Percentiles rank a stretch among this genome's conserved stretches.
These are phyloP conservation scores for Russula earlei DNA, from an alignment of 768 basidiomycete species.

Conservation along the genomic window DNA sequence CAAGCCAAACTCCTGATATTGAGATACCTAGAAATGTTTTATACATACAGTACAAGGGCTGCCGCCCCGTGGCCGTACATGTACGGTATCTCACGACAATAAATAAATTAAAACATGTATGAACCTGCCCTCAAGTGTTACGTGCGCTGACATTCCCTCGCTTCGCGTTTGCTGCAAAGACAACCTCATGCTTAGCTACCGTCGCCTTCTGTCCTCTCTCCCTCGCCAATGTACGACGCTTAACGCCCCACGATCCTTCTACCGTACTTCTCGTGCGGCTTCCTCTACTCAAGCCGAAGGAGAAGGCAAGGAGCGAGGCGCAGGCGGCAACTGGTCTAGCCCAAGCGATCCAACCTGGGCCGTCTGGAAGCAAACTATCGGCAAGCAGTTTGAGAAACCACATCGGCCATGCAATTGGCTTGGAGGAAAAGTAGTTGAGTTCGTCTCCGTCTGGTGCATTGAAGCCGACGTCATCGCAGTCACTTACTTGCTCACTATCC, in stretches of 20 bases:
- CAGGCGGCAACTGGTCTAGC: conserved; percentile 15
- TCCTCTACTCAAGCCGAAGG: neutral
- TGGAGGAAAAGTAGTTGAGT: conserved; percentile 45
- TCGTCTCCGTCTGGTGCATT: conserved; percentile 21
- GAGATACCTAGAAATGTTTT: too few relatives aligned
- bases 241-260: neutral
- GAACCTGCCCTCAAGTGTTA: conserved; percentile 10
- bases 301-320: conserved; percentile 2
- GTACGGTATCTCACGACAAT: too few relatives aligned
- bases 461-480: neutral
- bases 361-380: conserved; percentile 10
- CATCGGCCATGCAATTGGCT: conserved; percentile 50
- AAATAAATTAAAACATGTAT: too few relatives aligned
- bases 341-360: neutral
- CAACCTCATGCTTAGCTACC: conserved; percentile 3
- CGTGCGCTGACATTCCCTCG: neutral
- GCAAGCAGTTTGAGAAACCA: conserved; percentile 14
- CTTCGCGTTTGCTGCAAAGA: neutral
- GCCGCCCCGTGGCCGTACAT: too few relatives aligned
- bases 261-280: neutral
- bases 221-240: neutral
- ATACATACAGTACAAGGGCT: too few relatives aligned
- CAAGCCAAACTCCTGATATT: too few relatives aligned
- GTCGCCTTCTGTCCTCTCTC: neutral
- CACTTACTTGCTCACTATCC: conserved; percentile 11